Evolutionary conservation across 768 basidiomycete genomes (phyloP).

Genomic region (Candolleomyces efflorescens): DNA sequence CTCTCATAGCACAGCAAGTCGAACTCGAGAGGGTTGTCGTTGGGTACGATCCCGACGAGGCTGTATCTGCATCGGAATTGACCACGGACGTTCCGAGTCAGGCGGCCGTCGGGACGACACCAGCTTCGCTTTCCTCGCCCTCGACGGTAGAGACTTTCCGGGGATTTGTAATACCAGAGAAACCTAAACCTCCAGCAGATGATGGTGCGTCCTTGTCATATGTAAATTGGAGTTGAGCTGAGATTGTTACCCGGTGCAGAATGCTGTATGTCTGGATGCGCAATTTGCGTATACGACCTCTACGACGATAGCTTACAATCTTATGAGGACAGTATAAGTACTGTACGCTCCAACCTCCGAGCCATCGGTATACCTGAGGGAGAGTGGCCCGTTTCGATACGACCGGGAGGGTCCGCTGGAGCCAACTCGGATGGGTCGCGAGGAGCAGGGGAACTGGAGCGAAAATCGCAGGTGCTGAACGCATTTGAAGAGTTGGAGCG

Average conservation of each 20-base stretch:
- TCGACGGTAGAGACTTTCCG: slow-evolving; percentile 30
- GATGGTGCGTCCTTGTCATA: slow-evolving; percentile 47
- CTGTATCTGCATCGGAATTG: background rate
- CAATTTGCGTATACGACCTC: slow-evolving; percentile 86
- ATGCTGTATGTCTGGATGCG: slow-evolving; percentile 95
- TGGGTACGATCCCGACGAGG: too few relatives aligned
- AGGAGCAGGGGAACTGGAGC: slow-evolving; percentile 10
- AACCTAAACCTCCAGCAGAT: slow-evolving; percentile 57
- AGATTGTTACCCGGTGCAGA: slow-evolving; percentile 38
- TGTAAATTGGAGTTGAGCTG: background rate
- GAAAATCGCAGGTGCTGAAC: slow-evolving; percentile 39
- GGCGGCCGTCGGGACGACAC: background rate
- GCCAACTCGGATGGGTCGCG: background rate
- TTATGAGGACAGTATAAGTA: slow-evolving; percentile 53
- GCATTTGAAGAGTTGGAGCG: slow-evolving; percentile 76
- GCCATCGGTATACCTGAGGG: slow-evolving; percentile 44
- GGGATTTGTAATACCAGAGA: slow-evolving; percentile 56
- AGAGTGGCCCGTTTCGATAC: slow-evolving; percentile 64
- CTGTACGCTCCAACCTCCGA: slow-evolving; percentile 47
- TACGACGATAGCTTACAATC: slow-evolving; percentile 69
- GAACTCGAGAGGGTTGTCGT: background rate
- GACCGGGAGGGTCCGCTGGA: slow-evolving; percentile 16
- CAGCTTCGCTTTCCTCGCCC: background rate
- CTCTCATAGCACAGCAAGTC: background rate
- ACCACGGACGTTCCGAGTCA: background rate